phyloP scores from a whole-genome alignment of 179 eudicot genomes.

The Silene coronaria region DNA sequence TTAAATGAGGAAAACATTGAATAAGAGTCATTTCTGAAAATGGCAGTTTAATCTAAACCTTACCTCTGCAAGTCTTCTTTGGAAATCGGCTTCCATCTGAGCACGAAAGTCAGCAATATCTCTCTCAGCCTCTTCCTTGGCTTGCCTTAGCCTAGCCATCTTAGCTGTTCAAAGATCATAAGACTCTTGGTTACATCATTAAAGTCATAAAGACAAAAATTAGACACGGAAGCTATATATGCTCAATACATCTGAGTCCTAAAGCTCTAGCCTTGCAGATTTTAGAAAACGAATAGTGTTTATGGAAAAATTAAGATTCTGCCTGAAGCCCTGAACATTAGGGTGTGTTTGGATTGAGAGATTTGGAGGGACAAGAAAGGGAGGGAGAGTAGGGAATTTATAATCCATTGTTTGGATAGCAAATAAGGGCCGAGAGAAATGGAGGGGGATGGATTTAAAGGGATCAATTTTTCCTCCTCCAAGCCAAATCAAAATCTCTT shows the following conservation, averaged over 20 bases:
- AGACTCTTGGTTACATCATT: background rate
- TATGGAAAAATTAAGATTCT: background rate
- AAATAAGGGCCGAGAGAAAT: too few relatives aligned
- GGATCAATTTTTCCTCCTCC: too few relatives aligned
- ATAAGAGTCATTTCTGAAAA: background rate
- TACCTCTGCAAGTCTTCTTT: slow-evolving; percentile 77
- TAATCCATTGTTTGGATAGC: too few relatives aligned
- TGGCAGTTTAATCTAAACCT: background rate
- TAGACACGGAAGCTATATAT: background rate
- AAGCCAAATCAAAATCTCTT: too few relatives aligned
- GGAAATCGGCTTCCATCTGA: slow-evolving; percentile 74
- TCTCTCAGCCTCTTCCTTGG: slow-evolving; percentile 90
- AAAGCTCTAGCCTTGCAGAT: background rate
- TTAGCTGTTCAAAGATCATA: slow-evolving; percentile 41
- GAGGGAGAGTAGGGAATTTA: too few relatives aligned
- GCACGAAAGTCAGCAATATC: slow-evolving; percentile 87
- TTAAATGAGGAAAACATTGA: too few relatives aligned
- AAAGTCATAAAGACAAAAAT: background rate
- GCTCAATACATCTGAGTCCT: background rate
- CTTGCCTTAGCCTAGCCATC: slow-evolving; percentile 77
- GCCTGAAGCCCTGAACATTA: too few relatives aligned
- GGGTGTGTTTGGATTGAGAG: too few relatives aligned
- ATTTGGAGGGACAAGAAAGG: too few relatives aligned
- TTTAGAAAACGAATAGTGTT: background rate
- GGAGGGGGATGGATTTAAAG: too few relatives aligned